Evolutionary conservation across 495 filamentous ascomycete species (phyloP).

Genomic region (Hypoxylon intermedium): DNA sequence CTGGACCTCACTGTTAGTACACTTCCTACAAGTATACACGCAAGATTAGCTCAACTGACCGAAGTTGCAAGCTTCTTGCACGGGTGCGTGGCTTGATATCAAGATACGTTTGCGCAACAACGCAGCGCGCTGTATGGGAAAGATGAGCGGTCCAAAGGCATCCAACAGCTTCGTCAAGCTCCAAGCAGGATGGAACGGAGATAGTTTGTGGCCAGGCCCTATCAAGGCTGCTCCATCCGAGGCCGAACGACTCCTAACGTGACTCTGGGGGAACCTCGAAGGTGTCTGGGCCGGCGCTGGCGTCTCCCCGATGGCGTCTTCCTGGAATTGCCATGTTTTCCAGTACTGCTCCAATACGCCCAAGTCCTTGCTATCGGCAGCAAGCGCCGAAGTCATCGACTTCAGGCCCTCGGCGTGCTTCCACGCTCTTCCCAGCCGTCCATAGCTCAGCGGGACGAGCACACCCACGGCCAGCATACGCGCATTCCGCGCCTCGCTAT

Average conservation of each 20-base stretch:
- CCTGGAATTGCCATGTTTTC: constrained; percentile 67
- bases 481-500: constrained; percentile 81
- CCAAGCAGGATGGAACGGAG: constrained; percentile 82
- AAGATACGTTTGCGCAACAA: constrained; percentile 87
- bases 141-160: constrained; percentile 86
- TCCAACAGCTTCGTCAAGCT: constrained; percentile 79
- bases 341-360: constrained; percentile 79
- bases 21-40: not conserved
- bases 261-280: constrained; percentile 43
- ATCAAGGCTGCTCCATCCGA: constrained; percentile 69
- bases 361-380: constrained; percentile 61
- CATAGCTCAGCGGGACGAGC: constrained; percentile 84
- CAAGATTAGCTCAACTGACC: constrained; percentile 59
- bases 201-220: constrained; percentile 72
- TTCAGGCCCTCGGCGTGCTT: constrained; percentile 80
- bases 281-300: constrained; percentile 43
- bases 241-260: constrained; percentile 62
- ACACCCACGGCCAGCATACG: constrained; percentile 90
- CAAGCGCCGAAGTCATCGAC: constrained; percentile 70
- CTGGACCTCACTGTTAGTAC: constrained; percentile 52
- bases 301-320: constrained; percentile 50
- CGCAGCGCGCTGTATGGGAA: constrained; percentile 88
- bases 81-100: constrained; percentile 82
- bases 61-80: constrained; percentile 85
- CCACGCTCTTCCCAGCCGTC: constrained; percentile 88